Percentiles rank a stretch among this genome's conserved stretches.
Evolutionary conservation across 2,329 filamentous ascomycete genomes (phyloP).

Genomic region (Berkeleyomyces rouxiae): DNA sequence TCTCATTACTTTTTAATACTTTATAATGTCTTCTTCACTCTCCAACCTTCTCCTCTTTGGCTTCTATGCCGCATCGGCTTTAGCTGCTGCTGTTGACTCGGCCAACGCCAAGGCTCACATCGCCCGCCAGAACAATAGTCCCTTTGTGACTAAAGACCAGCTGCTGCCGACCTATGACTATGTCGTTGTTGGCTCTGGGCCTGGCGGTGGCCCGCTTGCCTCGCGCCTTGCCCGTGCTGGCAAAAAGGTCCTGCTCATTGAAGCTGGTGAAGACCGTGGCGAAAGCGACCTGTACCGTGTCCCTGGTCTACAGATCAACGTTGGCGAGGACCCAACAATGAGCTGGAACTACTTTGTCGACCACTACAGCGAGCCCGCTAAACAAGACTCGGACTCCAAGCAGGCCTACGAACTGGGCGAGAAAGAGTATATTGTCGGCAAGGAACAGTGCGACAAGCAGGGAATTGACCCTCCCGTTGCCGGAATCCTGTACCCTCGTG

Average conservation of each 20-base stretch:
- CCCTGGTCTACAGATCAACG: conserved; percentile 18
- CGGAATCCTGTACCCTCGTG: conserved; percentile 25
- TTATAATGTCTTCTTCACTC: conserved; percentile 1
- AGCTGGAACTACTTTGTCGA: conserved; percentile 45
- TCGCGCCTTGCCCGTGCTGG: conserved; percentile 39
- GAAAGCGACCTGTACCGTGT: conserved; percentile 18
- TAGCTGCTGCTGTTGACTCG: background rate
- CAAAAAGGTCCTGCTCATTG: conserved; percentile 39
- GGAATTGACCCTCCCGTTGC: conserved; percentile 17
- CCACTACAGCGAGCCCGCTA: conserved; percentile 31
- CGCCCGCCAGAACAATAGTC: background rate
- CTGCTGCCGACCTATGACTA: conserved; percentile 31
- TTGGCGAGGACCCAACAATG: conserved; percentile 18
- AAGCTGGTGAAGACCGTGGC: conserved; percentile 40
- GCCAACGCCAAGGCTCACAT: background rate
- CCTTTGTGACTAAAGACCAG: conserved; percentile 5
- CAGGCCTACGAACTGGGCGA: conserved; percentile 14
- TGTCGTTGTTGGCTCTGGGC: conserved; percentile 40
- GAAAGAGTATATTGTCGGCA: conserved; percentile 7
- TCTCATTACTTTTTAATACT: background rate
- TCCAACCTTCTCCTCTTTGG: conserved; percentile 3
- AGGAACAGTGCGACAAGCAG: conserved; percentile 6
- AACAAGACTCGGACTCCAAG: conserved; percentile 32
- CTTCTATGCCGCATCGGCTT: conserved; percentile 2
- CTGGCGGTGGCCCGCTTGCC: conserved; percentile 38